Evolutionary conservation across 352 stramenopile genomes (phyloP).

Genomic region (Phytopythium vexans): DNA sequence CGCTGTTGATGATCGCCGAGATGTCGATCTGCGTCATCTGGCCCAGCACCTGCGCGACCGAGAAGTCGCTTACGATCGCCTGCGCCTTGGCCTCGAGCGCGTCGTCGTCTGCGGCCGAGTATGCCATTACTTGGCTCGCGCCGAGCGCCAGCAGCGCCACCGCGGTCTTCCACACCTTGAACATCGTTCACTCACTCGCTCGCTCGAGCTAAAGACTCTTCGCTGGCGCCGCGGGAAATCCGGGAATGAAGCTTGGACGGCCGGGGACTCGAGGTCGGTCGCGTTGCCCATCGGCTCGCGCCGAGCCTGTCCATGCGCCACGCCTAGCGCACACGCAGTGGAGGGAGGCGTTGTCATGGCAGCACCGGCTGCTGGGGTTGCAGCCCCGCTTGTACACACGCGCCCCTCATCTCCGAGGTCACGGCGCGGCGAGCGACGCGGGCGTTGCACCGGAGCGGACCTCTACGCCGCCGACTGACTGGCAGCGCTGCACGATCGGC

Average conservation of each 20-base stretch:
- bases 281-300: too few relatives aligned
- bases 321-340: too few relatives aligned
- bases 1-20: slow-evolving; percentile 53
- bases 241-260: slow-evolving; percentile 24
- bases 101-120: slow-evolving; percentile 16
- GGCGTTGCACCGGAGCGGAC: too few relatives aligned
- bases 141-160: slow-evolving; percentile 22
- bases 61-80: slow-evolving; percentile 51
- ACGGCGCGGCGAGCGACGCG: too few relatives aligned
- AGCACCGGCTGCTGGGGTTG: too few relatives aligned
- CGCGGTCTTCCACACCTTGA: slow-evolving; percentile 30
- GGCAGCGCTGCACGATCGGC: too few relatives aligned
- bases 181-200: slow-evolving; percentile 17
- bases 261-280: too few relatives aligned
- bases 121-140: slow-evolving; percentile 3
- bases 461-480: too few relatives aligned
- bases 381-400: too few relatives aligned
- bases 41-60: slow-evolving; percentile 56
- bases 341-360: too few relatives aligned
- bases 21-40: slow-evolving; percentile 92
- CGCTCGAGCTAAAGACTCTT: neutral
- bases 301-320: too few relatives aligned
- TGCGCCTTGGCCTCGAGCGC: slow-evolving; percentile 35
- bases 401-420: too few relatives aligned
- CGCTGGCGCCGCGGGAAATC: slow-evolving; percentile 12